Evolutionary conservation across 805 yeast genomes (phyloP).

Genomic region (Candida easanensis): DNA sequence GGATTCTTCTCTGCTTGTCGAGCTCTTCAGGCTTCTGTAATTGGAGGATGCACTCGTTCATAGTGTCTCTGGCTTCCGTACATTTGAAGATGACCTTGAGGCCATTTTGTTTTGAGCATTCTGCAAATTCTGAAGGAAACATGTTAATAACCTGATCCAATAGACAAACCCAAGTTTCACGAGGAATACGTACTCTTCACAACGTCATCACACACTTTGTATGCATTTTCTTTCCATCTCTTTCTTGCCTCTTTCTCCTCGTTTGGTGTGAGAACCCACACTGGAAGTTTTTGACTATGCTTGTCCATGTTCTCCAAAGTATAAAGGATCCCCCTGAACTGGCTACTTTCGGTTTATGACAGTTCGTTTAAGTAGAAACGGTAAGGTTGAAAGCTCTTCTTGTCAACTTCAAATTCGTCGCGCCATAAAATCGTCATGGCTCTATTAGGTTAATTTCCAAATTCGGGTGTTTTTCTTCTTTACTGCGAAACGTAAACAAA

Average conservation of each 20-base stretch:
- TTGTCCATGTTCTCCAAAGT: slow-evolving; percentile 27
- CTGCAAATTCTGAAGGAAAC: slow-evolving; percentile 46
- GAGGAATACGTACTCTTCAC: slow-evolving; percentile 62
- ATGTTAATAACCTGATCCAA: not conserved
- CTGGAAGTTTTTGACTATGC: slow-evolving; percentile 47
- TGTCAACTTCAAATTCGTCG: not conserved
- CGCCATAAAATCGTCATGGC: not conserved
- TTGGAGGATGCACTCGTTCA: slow-evolving; percentile 60
- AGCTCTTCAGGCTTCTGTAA: slow-evolving; percentile 62
- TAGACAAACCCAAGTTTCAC: no score
- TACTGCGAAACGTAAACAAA: slow-evolving; percentile 2
- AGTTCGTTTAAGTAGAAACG: no score
- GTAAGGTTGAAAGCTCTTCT: not conserved
- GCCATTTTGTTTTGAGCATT: slow-evolving; percentile 63
- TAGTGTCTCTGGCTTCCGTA: slow-evolving; percentile 50
- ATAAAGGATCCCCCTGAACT: no score
- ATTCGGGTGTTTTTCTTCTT: not conserved
- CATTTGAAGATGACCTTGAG: slow-evolving; percentile 68
- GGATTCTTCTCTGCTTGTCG: slow-evolving; percentile 65
- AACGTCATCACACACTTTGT: slow-evolving; percentile 60
- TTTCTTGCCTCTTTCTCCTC: slow-evolving; percentile 73
- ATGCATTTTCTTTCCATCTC: slow-evolving; percentile 66
- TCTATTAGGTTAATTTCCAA: not conserved
- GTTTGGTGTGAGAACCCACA: slow-evolving; percentile 73
- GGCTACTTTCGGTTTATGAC: no score